Evolutionary conservation across 1,284 basidiomycete species (phyloP).

Genomic region (Neolentinus lepideus): DNA sequence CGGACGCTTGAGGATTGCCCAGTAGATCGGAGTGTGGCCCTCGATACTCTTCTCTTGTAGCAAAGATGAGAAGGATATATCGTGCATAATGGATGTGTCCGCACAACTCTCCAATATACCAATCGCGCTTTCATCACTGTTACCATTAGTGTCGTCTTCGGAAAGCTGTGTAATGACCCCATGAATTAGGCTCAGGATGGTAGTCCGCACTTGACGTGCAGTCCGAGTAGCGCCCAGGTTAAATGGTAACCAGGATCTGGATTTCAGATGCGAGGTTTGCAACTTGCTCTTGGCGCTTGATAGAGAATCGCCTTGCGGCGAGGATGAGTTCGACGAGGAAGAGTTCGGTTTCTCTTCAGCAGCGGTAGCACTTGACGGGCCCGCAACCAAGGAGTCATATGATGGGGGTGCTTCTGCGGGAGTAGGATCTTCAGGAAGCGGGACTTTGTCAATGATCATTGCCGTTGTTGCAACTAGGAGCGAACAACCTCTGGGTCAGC

Average conservation of each 20-base stretch:
- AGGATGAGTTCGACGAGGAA: background rate
- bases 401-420: slow-evolving; percentile 22
- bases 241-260: background rate
- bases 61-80: slow-evolving; percentile 34
- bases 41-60: slow-evolving; percentile 61
- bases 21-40: slow-evolving; percentile 56
- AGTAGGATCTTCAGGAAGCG: slow-evolving; percentile 20
- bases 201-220: slow-evolving; percentile 15
- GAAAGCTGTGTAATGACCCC: slow-evolving; percentile 21
- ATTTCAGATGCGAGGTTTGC: slow-evolving; percentile 10
- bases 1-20: slow-evolving; percentile 50
- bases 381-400: slow-evolving; percentile 14
- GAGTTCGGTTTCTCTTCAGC: background rate
- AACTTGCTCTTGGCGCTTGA: slow-evolving; percentile 12
- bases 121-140: slow-evolving; percentile 1
- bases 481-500: background rate
- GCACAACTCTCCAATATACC: slow-evolving; percentile 37
- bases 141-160: background rate
- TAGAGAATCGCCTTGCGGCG: background rate
- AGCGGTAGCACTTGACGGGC: slow-evolving; percentile 8
- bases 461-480: background rate
- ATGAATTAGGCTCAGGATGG: slow-evolving; percentile 19
- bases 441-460: slow-evolving; percentile 23
- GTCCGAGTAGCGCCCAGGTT: background rate
- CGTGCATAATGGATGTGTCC: slow-evolving; percentile 33